A percentile compares a stretch with the other conserved stretches of the same genome.
These are phyloP conservation scores for Aspergillus tanneri DNA, from an alignment of 2,329 filamentous ascomycete species.

Conservation along the genomic window DNA sequence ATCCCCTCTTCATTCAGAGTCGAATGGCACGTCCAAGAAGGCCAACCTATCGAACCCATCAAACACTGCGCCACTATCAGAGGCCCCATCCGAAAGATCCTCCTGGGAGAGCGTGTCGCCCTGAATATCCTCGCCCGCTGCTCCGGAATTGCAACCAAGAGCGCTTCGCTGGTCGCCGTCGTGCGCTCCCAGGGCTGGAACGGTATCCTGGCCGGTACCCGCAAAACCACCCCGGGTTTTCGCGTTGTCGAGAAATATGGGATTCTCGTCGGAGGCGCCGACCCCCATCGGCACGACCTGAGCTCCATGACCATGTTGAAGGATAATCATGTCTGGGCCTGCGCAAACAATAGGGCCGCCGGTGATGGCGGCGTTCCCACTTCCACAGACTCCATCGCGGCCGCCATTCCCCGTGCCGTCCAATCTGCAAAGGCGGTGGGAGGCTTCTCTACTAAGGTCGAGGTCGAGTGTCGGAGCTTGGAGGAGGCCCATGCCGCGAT, in stretches of 20 bases:
- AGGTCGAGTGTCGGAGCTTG: constrained; percentile 90
- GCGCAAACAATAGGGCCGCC: constrained; percentile 51
- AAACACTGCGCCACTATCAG: constrained; percentile 74
- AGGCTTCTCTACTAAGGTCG: constrained; percentile 89
- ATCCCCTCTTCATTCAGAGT: constrained; percentile 54
- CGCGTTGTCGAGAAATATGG: constrained; percentile 96
- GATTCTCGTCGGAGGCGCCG: constrained; percentile 90
- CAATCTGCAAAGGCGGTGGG: constrained; percentile 76
- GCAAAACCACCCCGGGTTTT: constrained; percentile 97
- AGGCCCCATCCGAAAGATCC: constrained; percentile 76
- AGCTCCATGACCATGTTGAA: constrained; percentile 98
- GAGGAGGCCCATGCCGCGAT: constrained; percentile 90
- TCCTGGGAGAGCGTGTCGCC: constrained; percentile 91
- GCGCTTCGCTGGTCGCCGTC: constrained; percentile 48
- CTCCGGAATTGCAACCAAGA: constrained; percentile 79
- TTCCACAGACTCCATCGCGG: constrained; percentile 36
- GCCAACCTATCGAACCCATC: constrained; percentile 63
- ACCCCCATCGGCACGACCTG: constrained; percentile 87
- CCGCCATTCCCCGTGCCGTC: constrained; percentile 82
- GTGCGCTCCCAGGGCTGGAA: constrained; percentile 67
- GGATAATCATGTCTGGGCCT: constrained; percentile 96
- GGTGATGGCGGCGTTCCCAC: constrained; percentile 19
- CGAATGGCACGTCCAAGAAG: constrained; percentile 81
- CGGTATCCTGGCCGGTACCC: constrained; percentile 85
- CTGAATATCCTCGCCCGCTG: constrained; percentile 88